phyloP scores from a whole-genome alignment of 2,329 filamentous ascomycete species.

The Clarireedia homoeocarpa region DNA sequence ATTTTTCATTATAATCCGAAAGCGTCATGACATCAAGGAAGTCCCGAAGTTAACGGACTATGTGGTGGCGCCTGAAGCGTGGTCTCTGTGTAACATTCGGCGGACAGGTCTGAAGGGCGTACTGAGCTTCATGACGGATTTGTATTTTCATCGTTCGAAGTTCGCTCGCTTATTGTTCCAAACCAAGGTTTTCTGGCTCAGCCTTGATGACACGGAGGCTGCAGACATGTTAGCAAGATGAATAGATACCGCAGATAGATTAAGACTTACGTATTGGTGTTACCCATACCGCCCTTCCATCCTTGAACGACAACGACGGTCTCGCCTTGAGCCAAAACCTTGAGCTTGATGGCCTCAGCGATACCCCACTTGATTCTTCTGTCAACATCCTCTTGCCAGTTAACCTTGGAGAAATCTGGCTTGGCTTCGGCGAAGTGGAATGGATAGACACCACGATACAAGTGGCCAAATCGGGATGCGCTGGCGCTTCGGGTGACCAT shows the following conservation, averaged over 20 bases:
- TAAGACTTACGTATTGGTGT: constrained; percentile 63
- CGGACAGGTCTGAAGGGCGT: background rate
- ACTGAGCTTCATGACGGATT: background rate
- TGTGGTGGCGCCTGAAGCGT: background rate
- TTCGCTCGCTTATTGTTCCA: constrained; percentile 7
- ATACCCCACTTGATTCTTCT: constrained; percentile 97
- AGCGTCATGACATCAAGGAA: constrained; percentile 2
- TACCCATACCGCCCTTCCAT: constrained; percentile 86
- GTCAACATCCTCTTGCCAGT: constrained; percentile 99
- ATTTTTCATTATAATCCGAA: constrained; percentile 6
- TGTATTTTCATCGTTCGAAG: background rate
- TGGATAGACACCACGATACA: constrained; percentile 97
- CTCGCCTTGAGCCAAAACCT: constrained; percentile 64
- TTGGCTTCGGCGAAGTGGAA: constrained; percentile 91
- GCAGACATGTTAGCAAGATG: constrained; percentile 1
- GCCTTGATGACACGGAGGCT: constrained; percentile 30
- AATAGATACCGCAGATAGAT: background rate
- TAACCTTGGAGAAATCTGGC: constrained; percentile 85
- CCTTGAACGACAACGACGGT: constrained; percentile 78
- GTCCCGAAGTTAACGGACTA: background rate
- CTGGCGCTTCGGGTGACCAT: constrained; percentile 89
- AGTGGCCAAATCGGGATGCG: constrained; percentile 82
- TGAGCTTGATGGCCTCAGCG: constrained; percentile 74
- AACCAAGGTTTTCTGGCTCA: constrained; percentile 25
- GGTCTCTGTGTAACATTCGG: background rate